These are phyloP conservation scores for Pythium rishiriense DNA, from an alignment of 352 stramenopile species.

Conservation along the genomic window DNA sequence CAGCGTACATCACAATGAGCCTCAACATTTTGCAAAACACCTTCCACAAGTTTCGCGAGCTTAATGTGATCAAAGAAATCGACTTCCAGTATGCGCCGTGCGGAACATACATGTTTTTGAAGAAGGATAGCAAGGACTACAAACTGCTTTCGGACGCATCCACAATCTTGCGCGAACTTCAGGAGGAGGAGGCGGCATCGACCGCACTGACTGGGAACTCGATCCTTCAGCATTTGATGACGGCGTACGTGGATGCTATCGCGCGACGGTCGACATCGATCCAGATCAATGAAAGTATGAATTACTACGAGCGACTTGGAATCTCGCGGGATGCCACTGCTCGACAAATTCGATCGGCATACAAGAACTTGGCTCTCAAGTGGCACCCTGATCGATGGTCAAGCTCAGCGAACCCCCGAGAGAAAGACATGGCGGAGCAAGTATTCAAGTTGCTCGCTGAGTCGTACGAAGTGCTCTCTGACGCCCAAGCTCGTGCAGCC, in stretches of 20 bases:
- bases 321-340: conserved; percentile 62
- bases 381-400: conserved; percentile 87
- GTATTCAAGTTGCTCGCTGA: conserved; percentile 86
- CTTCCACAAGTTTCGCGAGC: conserved; percentile 78
- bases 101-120: conserved; percentile 77
- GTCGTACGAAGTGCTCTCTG: conserved; percentile 80
- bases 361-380: conserved; percentile 78
- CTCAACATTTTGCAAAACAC: conserved; percentile 78
- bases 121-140: conserved; percentile 53
- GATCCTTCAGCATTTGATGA: conserved; percentile 85
- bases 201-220: conserved; percentile 68
- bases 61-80: conserved; percentile 74
- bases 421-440: conserved; percentile 69
- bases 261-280: conserved; percentile 75
- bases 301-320: conserved; percentile 84
- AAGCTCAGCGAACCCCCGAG: conserved; percentile 39
- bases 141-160: conserved; percentile 49
- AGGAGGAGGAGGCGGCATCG: conserved; percentile 47
- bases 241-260: conserved; percentile 71
- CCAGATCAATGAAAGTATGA: conserved; percentile 81
- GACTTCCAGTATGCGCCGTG: conserved; percentile 78
- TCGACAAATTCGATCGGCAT: conserved; percentile 69
- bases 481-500: conserved; percentile 49
- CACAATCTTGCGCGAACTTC: conserved; percentile 42
- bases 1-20: conserved; percentile 80